Conservation (phyloP, 805 yeast genomes). For the baker's yeast (Saccharomyces cerevisiae) region DNA sequence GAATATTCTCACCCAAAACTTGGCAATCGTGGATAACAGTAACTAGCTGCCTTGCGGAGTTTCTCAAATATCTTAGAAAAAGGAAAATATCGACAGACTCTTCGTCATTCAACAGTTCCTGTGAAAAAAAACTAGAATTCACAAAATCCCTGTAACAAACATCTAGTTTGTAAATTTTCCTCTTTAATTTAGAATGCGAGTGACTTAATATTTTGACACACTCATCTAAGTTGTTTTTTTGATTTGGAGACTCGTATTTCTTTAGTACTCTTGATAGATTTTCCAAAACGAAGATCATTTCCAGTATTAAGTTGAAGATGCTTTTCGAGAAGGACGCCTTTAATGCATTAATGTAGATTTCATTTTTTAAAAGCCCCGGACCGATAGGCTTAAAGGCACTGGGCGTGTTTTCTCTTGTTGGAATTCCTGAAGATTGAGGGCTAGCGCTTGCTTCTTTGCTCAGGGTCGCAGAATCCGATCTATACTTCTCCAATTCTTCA, state of each 20-base stretch:
- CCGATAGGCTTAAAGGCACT: background rate
- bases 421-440: constrained; percentile 18
- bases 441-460: background rate
- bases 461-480: background rate
- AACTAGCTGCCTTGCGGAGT: constrained; percentile 33
- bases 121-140: constrained; percentile 30
- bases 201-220: constrained; percentile 5
- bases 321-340: constrained; percentile 29
- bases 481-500: background rate
- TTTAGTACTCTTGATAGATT: constrained; percentile 14
- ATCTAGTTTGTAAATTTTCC: constrained; percentile 29
- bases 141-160: constrained; percentile 31
- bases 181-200: constrained; percentile 20
- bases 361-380: constrained; percentile 3
- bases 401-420: constrained; percentile 22
- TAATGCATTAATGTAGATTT: constrained; percentile 26
- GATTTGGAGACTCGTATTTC: background rate
- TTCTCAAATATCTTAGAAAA: constrained; percentile 35
- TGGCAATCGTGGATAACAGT: constrained; percentile 19
- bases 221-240: constrained; percentile 2
- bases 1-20: constrained; percentile 17
- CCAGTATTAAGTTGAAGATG: constrained; percentile 24
- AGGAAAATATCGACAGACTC: constrained; percentile 34
- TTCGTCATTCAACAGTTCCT: constrained; percentile 31
- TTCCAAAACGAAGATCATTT: constrained; percentile 28